Percentiles rank a stretch among this genome's conserved stretches.
Evolutionary conservation across 306 rosid genomes (phyloP).

Genomic region (Luffa acutangula): DNA sequence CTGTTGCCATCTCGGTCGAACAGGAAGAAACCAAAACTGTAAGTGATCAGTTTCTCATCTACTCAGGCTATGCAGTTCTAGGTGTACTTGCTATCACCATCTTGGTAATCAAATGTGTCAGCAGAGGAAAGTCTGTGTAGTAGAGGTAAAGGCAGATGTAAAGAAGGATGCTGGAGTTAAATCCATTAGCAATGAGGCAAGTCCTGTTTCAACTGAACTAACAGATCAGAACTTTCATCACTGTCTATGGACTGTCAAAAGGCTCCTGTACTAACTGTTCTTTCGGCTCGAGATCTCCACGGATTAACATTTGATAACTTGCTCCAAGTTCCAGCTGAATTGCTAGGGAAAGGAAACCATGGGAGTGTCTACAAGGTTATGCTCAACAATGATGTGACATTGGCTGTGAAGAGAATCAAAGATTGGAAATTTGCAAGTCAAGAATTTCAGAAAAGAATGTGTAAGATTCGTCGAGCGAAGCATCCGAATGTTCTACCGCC

Average conservation of each 20-base stretch:
- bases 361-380: slow-evolving; percentile 69
- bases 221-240: slow-evolving; percentile 36
- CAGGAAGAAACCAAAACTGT: no score
- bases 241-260: slow-evolving; percentile 39
- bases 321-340: no score
- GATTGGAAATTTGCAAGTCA: slow-evolving; percentile 44
- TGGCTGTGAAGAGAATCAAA: slow-evolving; percentile 73
- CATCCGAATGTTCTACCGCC: slow-evolving; percentile 40
- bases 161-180: slow-evolving; percentile 12
- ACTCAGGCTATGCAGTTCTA: slow-evolving; percentile 38
- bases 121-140: slow-evolving; percentile 10
- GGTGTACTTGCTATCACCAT: slow-evolving; percentile 22
- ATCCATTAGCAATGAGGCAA: slow-evolving; percentile 15
- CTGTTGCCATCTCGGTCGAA: no score
- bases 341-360: slow-evolving; percentile 4
- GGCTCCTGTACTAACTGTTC: slow-evolving; percentile 31
- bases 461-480: slow-evolving; percentile 29
- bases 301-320: no score
- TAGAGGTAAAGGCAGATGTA: slow-evolving; percentile 10
- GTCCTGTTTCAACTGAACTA: slow-evolving; percentile 21
- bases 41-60: background rate
- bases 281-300: slow-evolving; percentile 44
- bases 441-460: slow-evolving; percentile 43
- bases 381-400: slow-evolving; percentile 30
- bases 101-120: slow-evolving; percentile 11